Evolutionary conservation across 768 basidiomycete genomes (phyloP), one percentile per base, ranked within the genome.

Genomic region (Rhodotorula babjevae): DNA sequence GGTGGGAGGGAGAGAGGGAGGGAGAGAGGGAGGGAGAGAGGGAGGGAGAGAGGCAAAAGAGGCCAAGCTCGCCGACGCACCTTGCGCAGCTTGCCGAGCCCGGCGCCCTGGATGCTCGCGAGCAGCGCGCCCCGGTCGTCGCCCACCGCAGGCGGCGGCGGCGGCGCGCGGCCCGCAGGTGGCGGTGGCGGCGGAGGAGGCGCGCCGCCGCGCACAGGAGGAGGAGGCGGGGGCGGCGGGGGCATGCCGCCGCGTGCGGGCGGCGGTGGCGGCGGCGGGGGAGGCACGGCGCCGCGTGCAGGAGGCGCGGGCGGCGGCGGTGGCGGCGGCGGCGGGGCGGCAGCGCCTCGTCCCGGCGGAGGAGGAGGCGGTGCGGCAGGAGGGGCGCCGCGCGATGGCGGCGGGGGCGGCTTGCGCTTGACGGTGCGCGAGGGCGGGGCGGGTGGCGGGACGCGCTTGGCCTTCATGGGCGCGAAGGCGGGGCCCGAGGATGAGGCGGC

Each of bases 71-170:
- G 18, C 27, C 2, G 46, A 55, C 61, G 46, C n/a, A 82, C 81
- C 82, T 90, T 91, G 72, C 85, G 85, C 63, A 95, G 83, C 6
- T 85, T 83, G 76, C 88, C 85, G 1, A 93, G 82, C 52, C 91
- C 89, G 78, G 87, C 88, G 50, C 90, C 91, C 81, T 90, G 89
- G 73, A 95, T 94, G 21, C 88, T 89, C 0, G 87, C 88, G 55
- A 94, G 83, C 4, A 95, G 83, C 57, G 87, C 88, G 42, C 78
- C 81, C 33, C 91, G 86, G 11, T 86, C 90, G 27, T 87, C 36
- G 36, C 36, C 84, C 6, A 21, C 49, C 15, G 76, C 77, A 5
- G 78, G 76, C 0, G 80, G 78, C 1, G 83, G 81, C 0, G 84
- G 77, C 14, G 70, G 61, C 8, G 73, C 73, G 12, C 70, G 60